Evolutionary conservation across 305 asterid species (phyloP).

Genomic region (Fraxinus velutina): DNA sequence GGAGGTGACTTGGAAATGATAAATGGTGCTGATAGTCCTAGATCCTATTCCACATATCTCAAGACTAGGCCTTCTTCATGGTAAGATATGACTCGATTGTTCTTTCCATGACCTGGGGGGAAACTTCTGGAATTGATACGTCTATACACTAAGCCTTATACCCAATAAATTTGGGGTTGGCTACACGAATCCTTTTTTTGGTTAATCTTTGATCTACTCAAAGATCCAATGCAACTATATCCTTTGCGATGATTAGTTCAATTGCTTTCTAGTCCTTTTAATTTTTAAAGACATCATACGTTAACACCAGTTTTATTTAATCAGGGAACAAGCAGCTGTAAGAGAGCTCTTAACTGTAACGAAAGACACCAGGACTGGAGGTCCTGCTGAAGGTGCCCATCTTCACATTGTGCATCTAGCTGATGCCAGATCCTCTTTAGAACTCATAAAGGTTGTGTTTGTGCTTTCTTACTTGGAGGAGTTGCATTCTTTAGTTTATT

Average conservation of each 20-base stretch:
- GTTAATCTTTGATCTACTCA: neutral
- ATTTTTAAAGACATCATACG: neutral
- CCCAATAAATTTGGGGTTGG: neutral
- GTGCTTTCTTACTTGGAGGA: neutral
- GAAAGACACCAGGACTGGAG: constrained; percentile 65
- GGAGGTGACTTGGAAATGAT: constrained; percentile 30
- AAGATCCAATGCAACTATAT: neutral
- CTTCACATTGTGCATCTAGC: constrained; percentile 90
- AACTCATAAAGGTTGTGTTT: constrained; percentile 65
- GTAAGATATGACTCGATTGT: constrained; percentile 30
- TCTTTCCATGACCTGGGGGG: neutral
- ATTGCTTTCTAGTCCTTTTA: neutral
- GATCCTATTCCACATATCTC: constrained; percentile 81
- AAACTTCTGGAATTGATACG: neutral
- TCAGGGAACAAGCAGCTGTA: constrained; percentile 91
- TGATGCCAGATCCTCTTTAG: constrained; percentile 73
- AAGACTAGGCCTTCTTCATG: constrained; percentile 82
- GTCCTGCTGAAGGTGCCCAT: constrained; percentile 88
- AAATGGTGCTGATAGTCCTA: constrained; percentile 41
- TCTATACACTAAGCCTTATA: neutral
- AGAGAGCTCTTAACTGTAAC: constrained; percentile 63
- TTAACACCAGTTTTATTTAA: constrained; percentile 13
- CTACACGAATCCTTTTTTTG: neutral
- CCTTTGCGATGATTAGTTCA: neutral
- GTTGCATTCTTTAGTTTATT: neutral